These are phyloP conservation scores for Triangularia setosa DNA, from an alignment of 2,329 filamentous ascomycete genomes.

Conservation along the genomic window DNA sequence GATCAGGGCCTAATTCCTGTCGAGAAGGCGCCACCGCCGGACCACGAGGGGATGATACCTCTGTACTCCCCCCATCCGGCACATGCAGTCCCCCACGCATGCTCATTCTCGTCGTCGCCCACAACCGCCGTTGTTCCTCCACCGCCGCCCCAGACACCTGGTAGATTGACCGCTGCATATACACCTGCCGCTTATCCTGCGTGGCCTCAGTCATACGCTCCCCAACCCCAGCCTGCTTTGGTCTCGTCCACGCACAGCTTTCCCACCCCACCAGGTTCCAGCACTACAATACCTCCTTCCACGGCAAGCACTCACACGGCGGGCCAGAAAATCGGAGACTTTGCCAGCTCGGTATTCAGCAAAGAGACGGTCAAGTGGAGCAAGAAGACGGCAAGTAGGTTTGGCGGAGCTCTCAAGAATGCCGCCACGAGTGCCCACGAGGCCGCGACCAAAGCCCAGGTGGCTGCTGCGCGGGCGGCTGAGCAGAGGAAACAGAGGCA, in stretches of 20 bases:
- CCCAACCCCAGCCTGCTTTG: slow-evolving; percentile 6
- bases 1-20: slow-evolving; percentile 15
- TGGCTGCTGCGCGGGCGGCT: slow-evolving; percentile 15
- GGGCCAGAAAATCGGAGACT: slow-evolving; percentile 17
- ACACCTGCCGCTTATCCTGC: background rate
- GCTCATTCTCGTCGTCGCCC: background rate
- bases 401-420: slow-evolving; percentile 21
- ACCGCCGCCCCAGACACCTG: background rate
- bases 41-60: slow-evolving; percentile 16
- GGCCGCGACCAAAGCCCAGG: slow-evolving; percentile 15
- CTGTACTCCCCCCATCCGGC: background rate
- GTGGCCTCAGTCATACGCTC: slow-evolving; percentile 11
- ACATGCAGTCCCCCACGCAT: background rate
- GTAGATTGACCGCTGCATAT: background rate
- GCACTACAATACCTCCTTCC: background rate
- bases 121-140: background rate
- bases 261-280: background rate
- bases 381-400: slow-evolving; percentile 22
- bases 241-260: background rate
- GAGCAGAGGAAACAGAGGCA: slow-evolving; percentile 14
- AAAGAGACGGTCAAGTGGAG: slow-evolving; percentile 26
- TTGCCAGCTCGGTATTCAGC: slow-evolving; percentile 24
- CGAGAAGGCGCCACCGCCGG: slow-evolving; percentile 11
- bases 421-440: slow-evolving; percentile 18
- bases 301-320: background rate